Percentiles rank a stretch among this genome's conserved stretches.
Evolutionary conservation across 2,329 filamentous ascomycete species (phyloP).

Genomic region (Sclerotinia subarctica): DNA sequence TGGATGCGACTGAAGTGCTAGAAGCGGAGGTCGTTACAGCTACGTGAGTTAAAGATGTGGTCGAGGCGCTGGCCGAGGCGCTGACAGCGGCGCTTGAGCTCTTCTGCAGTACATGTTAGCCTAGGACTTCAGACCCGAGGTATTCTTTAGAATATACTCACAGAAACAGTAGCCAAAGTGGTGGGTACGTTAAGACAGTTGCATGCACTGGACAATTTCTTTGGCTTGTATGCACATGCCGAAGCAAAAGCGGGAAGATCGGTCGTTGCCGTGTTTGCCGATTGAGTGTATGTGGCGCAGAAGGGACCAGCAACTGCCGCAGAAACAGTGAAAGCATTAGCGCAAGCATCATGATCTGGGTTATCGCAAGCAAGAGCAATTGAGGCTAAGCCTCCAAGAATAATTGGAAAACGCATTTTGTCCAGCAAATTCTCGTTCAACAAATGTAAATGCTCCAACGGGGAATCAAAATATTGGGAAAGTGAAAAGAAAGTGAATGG

Average conservation of each 20-base stretch:
- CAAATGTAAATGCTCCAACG: not conserved
- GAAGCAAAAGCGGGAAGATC: slow-evolving; percentile 20
- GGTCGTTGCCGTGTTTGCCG: slow-evolving; percentile 18
- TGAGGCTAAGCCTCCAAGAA: slow-evolving; percentile 23
- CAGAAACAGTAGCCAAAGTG: slow-evolving; percentile 3
- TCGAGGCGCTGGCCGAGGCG: not conserved
- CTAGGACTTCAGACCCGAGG: not conserved
- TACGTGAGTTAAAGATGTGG: too few species aligned
- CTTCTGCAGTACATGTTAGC: not conserved
- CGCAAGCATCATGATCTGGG: slow-evolving; percentile 25
- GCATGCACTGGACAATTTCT: slow-evolving; percentile 28
- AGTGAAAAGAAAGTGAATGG: slow-evolving; percentile 9
- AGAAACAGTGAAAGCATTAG: slow-evolving; percentile 9
- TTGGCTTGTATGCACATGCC: slow-evolving; percentile 23
- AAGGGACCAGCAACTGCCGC: slow-evolving; percentile 7
- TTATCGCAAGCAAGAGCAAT: slow-evolving; percentile 25
- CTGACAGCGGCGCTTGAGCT: not conserved
- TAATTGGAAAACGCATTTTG: slow-evolving; percentile 25
- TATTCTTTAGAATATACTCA: not conserved
- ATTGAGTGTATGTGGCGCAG: slow-evolving; percentile 25
- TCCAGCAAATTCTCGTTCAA: slow-evolving; percentile 14
- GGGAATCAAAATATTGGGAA: not conserved
- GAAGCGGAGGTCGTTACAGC: not conserved
- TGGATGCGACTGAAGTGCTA: not conserved
- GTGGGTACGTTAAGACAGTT: slow-evolving; percentile 20